Evolutionary conservation across 305 asterid species (phyloP).

Genomic region (Fraxinus angustifolia): DNA sequence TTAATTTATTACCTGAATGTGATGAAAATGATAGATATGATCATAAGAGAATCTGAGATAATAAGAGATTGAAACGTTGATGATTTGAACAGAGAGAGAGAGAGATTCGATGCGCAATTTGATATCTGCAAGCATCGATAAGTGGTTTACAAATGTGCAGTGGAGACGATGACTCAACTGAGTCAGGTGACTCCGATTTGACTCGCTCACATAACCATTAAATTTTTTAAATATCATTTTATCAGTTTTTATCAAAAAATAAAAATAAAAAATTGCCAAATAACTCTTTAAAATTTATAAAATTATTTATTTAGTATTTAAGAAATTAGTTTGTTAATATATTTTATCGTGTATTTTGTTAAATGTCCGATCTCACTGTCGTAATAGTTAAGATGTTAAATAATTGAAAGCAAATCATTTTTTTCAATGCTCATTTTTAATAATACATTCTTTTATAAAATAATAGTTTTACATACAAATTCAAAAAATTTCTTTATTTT

Average conservation of each 20-base stretch:
- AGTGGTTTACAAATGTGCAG: not conserved
- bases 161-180: not conserved
- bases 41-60: slow-evolving; percentile 26
- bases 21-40: slow-evolving; percentile 29
- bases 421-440: no score
- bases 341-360: not conserved
- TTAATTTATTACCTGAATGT: slow-evolving; percentile 14
- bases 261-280: no score
- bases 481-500: no score
- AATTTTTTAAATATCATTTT: no score
- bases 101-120: slow-evolving; percentile 32
- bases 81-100: slow-evolving; percentile 18
- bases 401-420: no score
- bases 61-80: slow-evolving; percentile 30
- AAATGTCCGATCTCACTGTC: not conserved
- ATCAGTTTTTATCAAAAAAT: no score
- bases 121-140: not conserved
- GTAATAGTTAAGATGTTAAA: not conserved
- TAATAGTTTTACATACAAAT: no score
- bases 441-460: no score
- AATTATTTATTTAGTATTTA: no score
- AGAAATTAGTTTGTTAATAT: no score
- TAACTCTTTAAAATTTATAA: no score
- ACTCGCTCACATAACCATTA: not conserved
- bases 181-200: not conserved